Evolutionary conservation across 495 filamentous ascomycete species (phyloP), one percentile per base, ranked within the genome.

Genomic region (Penicillium angulare): DNA sequence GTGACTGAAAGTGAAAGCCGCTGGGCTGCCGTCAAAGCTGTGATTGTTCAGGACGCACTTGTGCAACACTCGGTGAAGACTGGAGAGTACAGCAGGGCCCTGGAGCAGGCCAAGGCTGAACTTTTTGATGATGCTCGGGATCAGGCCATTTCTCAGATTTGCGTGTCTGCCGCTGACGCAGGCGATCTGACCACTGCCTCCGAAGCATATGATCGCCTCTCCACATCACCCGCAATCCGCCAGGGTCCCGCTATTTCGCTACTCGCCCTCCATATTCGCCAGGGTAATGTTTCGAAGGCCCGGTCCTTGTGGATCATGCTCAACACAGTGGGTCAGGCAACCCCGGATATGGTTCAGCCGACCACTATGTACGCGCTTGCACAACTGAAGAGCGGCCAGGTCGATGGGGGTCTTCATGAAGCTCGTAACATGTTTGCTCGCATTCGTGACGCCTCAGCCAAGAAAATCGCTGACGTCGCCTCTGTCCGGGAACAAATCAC

Each of bases 341-440:
- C 82, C 31, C 60, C 80, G 52, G 74, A 84, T 24, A 87, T 95
- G 72, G 81, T 96, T 44, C 90, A 95, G 71, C 86, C 89, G 23
- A 86, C 89, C 9, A 79, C 86, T 39, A 91, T 93, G 88, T 95
- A 90, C 66, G 81, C 86, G 43, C 79, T 93, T 29, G 88, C 88
- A 47, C 76, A 95, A 64, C 81, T 96, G 61, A 86, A 85, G 53
- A 86, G 85, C 47, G 89, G 88, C 41, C 82, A 89, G 56, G 77
- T 92, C 42, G 82, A 85, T 15, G 86, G 88, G 46, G 90, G 85
- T 27, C 75, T 96, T 46, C 71, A 79, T 12, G 82, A 91, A 53
- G 84, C 87, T 21, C 87, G 92, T 44, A 72, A 83, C 62, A 90
- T 93, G 85, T 95, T 96, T 64, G 71, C 79, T 49, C 86, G 86